These are phyloP conservation scores for Skeletonema tropicum DNA, from an alignment of 108 stramenopile species.

Conservation along the genomic window DNA sequence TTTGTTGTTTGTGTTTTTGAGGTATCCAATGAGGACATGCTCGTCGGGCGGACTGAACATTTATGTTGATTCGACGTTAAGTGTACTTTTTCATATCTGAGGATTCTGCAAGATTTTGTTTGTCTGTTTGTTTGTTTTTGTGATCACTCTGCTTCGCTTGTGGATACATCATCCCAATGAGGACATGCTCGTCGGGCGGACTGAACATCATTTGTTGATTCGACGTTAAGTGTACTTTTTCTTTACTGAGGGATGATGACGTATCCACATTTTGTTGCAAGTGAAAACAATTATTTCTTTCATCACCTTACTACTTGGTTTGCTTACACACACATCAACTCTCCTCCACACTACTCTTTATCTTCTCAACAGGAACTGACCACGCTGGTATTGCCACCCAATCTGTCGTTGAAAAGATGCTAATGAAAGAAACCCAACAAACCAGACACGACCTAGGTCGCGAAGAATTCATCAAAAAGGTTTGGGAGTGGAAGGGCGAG, in stretches of 20 bases:
- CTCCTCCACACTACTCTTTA: neutral
- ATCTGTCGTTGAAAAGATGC: conserved; percentile 98
- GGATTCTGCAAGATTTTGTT: neutral
- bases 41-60: conserved; percentile 53
- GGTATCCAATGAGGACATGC: conserved; percentile 41
- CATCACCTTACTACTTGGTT: conserved; percentile 12
- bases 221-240: conserved; percentile 45
- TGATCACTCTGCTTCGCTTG: neutral
- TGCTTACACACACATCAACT: neutral
- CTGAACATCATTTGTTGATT: conserved; percentile 30
- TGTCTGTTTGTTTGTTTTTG: too few relatives aligned
- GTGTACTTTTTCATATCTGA: conserved; percentile 5
- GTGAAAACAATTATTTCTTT: neutral
- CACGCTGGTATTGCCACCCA: conserved; percentile 99
- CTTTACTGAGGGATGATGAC: conserved; percentile 41
- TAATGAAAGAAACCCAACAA: conserved; percentile 90
- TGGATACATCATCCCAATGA: conserved; percentile 22
- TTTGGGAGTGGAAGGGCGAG: conserved; percentile 99
- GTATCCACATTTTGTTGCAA: neutral
- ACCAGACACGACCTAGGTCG: conserved; percentile 98
- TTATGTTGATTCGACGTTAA: conserved; percentile 22
- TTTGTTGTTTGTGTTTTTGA: neutral
- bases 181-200: conserved; percentile 53
- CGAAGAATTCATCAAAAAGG: conserved; percentile 92
- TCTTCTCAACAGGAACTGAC: conserved; percentile 85